Conservation (phyloP, 148 eudicot genomes). For the Camellia japonica region DNA sequence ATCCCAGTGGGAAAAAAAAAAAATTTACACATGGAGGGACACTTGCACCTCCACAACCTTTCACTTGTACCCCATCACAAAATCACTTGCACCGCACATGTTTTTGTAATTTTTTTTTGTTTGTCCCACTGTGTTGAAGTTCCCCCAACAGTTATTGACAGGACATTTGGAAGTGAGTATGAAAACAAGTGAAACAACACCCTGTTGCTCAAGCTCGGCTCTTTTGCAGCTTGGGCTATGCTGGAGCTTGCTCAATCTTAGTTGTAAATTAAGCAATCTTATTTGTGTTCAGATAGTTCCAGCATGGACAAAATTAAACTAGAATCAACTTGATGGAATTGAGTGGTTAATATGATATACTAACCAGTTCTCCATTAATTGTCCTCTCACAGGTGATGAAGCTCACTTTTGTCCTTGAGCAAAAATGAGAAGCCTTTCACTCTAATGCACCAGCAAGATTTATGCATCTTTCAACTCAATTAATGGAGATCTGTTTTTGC, state of each 20-base stretch:
- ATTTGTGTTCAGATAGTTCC: not conserved
- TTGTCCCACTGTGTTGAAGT: too few species aligned
- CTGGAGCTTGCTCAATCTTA: not conserved
- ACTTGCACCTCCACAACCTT: too few species aligned
- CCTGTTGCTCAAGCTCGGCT: conserved; percentile 6
- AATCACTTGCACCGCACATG: too few species aligned
- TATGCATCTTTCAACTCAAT: not conserved
- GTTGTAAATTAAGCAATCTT: too few species aligned
- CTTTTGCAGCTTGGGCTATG: not conserved
- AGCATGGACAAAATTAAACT: not conserved
- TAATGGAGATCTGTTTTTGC: not conserved
- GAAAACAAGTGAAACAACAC: not conserved
- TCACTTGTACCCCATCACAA: too few species aligned
- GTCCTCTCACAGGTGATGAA: not conserved
- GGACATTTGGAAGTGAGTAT: not conserved
- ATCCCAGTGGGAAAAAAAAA: too few species aligned
- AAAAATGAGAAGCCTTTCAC: not conserved
- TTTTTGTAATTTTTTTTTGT: too few species aligned
- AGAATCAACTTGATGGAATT: not conserved
- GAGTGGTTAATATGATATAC: not conserved
- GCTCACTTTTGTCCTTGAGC: not conserved
- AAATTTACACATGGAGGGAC: too few species aligned
- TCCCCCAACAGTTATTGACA: too few species aligned
- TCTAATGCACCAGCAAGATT: conserved; percentile 2
- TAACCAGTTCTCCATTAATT: not conserved